These are phyloP conservation scores for Leccinum fallax DNA, from an alignment of 1,284 basidiomycete species.

Conservation along the genomic window DNA sequence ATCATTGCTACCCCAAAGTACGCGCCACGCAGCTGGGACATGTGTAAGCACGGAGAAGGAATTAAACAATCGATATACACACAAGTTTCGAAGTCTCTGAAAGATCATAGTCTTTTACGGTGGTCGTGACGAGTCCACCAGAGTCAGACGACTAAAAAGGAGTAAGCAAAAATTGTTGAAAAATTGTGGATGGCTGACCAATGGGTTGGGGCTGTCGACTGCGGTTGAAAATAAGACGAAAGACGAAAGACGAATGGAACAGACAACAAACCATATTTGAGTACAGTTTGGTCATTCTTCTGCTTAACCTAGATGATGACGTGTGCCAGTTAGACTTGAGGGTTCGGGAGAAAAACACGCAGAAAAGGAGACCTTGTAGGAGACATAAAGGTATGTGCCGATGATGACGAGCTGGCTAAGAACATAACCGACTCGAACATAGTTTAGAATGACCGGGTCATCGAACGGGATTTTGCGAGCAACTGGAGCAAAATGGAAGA, in stretches of 20 bases:
- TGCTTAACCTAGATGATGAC: conserved; percentile 70
- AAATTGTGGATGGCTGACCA: conserved; percentile 46
- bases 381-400: conserved; percentile 75
- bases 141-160: conserved; percentile 63
- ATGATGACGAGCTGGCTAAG: conserved; percentile 72
- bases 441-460: conserved; percentile 80
- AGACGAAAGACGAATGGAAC: background rate
- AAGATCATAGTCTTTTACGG: conserved; percentile 92
- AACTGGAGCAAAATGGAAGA: conserved; percentile 47
- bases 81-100: conserved; percentile 87
- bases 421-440: conserved; percentile 86
- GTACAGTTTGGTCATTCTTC: conserved; percentile 93
- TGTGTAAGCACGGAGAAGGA: background rate
- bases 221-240: conserved; percentile 1
- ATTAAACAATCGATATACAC: conserved; percentile 32
- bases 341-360: background rate
- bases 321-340: conserved; percentile 18
- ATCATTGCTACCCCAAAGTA: conserved; percentile 88
- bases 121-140: conserved; percentile 87
- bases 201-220: conserved; percentile 64
- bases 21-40: conserved; percentile 61
- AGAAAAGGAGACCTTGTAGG: conserved; percentile 55
- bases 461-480: conserved; percentile 92
- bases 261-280: conserved; percentile 80
- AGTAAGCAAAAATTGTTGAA: conserved; percentile 7